Base-by-base conservation (phyloP, 2,329 filamentous ascomycete genomes). In the Arthrobotrys entomopaga region DNA sequence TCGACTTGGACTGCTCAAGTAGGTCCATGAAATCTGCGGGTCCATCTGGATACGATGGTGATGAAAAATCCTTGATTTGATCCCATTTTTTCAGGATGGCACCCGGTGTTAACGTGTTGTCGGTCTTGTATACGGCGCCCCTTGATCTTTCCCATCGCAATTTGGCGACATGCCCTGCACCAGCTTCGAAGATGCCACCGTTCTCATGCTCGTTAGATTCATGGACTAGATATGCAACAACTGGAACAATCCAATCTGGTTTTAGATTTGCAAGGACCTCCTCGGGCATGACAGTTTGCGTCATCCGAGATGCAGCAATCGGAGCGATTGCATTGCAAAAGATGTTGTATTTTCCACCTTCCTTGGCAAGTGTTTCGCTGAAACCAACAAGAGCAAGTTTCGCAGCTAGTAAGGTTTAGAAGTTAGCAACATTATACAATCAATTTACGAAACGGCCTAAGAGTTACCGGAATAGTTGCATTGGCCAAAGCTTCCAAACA, bases 301-400 rank as follows among this genome's bases (percentile, higher is more conserved):
- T 97, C 93, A 98, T 96, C 81, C 94, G 89, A 84, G 91, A 95
- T 75, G 93, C 95, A 78, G 94, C 94, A 80, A 97, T 93, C 61
- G 95, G 95, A 16, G 95, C 93, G 84, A 99, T 96, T 79, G 92
- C 92, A 83, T 99, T 99, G 85, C 86, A 88, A 79, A 97, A 84
- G 79, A 99, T 98, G 86, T 98, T 98, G 85, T 99, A 99, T 84
- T 98, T 98, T 81, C 88, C 85, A 78, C 95, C 95, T 85, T 99
- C 95, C 86, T 98, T 98, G 74, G 95, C 95, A 76, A 99, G 87
- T 2, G 95, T 97, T 86, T 99, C 94, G 43, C 93, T 97, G 85
- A 98, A 98, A 78, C 94, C 95, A 76, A 99, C 93, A 84, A 96
- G 89, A 77, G 91, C 91, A 77, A 98, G 87, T 86, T 98, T 99